phyloP scores from a whole-genome alignment of 139 green algal species.

The Micractinium sp. region DNA sequence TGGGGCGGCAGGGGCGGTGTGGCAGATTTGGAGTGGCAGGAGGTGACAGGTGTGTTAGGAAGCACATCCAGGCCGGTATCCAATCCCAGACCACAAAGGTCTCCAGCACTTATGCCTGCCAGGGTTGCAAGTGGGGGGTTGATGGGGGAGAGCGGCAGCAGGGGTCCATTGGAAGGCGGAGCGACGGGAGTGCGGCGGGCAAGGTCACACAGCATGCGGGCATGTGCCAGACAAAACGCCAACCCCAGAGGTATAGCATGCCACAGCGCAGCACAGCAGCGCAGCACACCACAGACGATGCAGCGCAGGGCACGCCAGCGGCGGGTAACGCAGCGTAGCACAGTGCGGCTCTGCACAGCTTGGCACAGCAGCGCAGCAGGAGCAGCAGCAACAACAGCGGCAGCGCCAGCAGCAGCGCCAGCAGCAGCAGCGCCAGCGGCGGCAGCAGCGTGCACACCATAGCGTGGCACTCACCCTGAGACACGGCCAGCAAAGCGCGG shows the following conservation, averaged over 20 bases:
- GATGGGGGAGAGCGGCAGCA: too few species aligned
- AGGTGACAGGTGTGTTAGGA: neutral
- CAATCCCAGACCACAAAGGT: neutral
- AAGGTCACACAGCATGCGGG: neutral
- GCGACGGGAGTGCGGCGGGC: too few species aligned
- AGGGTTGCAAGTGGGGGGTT: neutral
- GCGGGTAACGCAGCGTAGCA: neutral
- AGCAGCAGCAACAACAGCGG: neutral
- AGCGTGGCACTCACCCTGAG: neutral
- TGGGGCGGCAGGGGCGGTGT: neutral
- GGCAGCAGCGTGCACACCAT: too few species aligned
- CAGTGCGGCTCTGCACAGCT: neutral
- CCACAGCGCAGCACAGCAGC: too few species aligned
- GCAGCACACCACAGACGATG: too few species aligned
- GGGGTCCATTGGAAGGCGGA: too few species aligned
- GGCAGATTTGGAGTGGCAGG: neutral
- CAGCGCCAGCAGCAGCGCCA: too few species aligned
- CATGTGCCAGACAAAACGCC: too few species aligned
- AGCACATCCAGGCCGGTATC: neutral
- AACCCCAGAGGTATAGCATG: too few species aligned
- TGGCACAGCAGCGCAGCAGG: neutral
- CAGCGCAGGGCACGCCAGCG: too few species aligned
- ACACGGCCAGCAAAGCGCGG: too few species aligned
- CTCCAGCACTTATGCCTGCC: neutral
- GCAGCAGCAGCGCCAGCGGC: too few species aligned